Conservation (phyloP, 306 rosid genomes). For the Gillenia trifoliata region DNA sequence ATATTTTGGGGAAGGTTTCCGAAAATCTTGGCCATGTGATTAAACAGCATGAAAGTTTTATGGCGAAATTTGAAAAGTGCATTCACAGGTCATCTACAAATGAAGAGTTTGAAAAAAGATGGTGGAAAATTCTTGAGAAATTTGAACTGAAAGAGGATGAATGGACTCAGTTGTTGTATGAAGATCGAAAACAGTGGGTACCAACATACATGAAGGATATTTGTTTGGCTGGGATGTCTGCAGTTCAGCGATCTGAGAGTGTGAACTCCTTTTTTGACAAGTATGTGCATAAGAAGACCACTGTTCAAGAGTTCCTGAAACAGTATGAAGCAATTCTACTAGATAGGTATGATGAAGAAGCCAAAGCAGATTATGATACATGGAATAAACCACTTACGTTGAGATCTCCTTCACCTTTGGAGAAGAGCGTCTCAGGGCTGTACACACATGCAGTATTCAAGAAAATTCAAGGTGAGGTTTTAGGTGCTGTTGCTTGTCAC, state of each 20-base stretch:
- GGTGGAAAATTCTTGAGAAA: constrained; percentile 70
- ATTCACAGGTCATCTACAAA: constrained; percentile 68
- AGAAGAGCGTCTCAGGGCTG: constrained; percentile 78
- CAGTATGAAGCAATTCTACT: constrained; percentile 80
- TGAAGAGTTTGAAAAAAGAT: constrained; percentile 88
- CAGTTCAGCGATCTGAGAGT: constrained; percentile 84
- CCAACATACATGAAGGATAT: constrained; percentile 72
- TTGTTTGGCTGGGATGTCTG: constrained; percentile 87
- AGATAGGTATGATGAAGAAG: constrained; percentile 99
- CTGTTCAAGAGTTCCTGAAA: constrained; percentile 77
- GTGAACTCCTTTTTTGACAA: constrained; percentile 88
- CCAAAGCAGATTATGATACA: constrained; percentile 91
- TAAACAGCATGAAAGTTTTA: constrained; percentile 65
- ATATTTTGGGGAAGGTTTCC: constrained; percentile 75
- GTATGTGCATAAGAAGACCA: constrained; percentile 88
- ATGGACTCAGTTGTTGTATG: constrained; percentile 66
- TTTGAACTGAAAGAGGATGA: constrained; percentile 80
- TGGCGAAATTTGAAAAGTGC: constrained; percentile 84
- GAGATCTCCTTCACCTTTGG: constrained; percentile 92
- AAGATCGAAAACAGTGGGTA: constrained; percentile 82
- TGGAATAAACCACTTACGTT: constrained; percentile 74
- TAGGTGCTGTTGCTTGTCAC: constrained; percentile 94
- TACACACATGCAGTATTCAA: constrained; percentile 83
- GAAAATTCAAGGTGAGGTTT: constrained; percentile 89
- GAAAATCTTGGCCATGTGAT: constrained; percentile 75